Evolutionary conservation across 2,329 filamentous ascomycete genomes (phyloP).

Genomic region (Samsoniella hepiali): DNA sequence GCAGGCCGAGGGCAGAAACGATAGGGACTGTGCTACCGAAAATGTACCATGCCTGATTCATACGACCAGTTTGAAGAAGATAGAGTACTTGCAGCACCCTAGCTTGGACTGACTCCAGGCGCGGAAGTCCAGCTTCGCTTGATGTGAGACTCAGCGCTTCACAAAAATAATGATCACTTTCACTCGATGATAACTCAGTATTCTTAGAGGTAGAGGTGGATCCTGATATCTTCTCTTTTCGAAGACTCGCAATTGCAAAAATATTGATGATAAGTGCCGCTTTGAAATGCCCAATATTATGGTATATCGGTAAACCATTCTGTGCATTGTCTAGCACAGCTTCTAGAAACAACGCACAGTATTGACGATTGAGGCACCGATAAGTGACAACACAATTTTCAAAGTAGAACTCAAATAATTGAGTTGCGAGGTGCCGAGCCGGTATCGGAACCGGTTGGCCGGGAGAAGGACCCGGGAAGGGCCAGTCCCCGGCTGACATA

Average conservation of each 20-base stretch:
- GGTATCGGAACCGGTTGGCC: slow-evolving; percentile 22
- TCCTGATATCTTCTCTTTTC: slow-evolving; percentile 37
- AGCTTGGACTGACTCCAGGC: slow-evolving; percentile 26
- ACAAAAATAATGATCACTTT: slow-evolving; percentile 29
- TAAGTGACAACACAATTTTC: slow-evolving; percentile 59
- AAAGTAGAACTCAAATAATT: slow-evolving; percentile 46
- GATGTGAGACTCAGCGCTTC: slow-evolving; percentile 24
- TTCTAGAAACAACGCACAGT: slow-evolving; percentile 46
- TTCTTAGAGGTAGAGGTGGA: slow-evolving; percentile 8
- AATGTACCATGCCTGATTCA: slow-evolving; percentile 28
- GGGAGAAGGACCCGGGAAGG: slow-evolving; percentile 23
- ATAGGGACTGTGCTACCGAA: slow-evolving; percentile 25
- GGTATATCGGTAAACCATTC: slow-evolving; percentile 34
- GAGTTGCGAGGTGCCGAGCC: slow-evolving; percentile 19
- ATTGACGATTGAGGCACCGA: slow-evolving; percentile 52
- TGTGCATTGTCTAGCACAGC: slow-evolving; percentile 36
- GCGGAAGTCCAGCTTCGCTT: slow-evolving; percentile 26
- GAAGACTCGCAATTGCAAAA: slow-evolving; percentile 46
- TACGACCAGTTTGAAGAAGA: slow-evolving; percentile 24
- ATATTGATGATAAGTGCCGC: slow-evolving; percentile 47
- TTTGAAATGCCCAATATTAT: slow-evolving; percentile 41
- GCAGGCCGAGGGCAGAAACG: slow-evolving; percentile 23
- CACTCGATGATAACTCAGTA: neutral
- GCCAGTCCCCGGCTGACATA: slow-evolving; percentile 30
- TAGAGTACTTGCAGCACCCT: slow-evolving; percentile 25